Conservation (phyloP, 2,329 filamentous ascomycete genomes). For the Ilyonectria robusta region DNA sequence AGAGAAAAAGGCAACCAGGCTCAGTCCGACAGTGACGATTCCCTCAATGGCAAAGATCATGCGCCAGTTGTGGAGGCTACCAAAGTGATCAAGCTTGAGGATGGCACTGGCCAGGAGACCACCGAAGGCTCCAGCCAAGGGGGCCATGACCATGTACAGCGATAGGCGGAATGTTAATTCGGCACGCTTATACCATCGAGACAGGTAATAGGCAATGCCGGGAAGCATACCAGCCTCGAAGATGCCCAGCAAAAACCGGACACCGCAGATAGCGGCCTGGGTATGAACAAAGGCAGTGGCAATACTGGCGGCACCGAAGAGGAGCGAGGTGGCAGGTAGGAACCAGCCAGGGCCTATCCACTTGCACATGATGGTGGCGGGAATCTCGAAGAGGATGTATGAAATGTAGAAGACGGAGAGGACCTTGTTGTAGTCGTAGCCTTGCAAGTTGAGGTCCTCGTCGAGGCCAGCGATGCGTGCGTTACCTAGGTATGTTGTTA, state of each 20-base stretch:
- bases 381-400: conserved; percentile 77
- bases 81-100: conserved; percentile 70
- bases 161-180: conserved; percentile 75
- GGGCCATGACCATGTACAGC: conserved; percentile 76
- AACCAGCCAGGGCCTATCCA: conserved; percentile 76
- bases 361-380: conserved; percentile 74
- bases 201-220: conserved; percentile 76
- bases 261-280: conserved; percentile 63
- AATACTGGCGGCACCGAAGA: conserved; percentile 71
- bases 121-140: conserved; percentile 76
- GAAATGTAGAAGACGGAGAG: conserved; percentile 75
- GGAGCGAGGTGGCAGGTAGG: conserved; percentile 69
- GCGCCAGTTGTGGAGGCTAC: conserved; percentile 70
- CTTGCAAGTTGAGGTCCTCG: conserved; percentile 66
- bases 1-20: conserved; percentile 72
- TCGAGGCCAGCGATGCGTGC: conserved; percentile 72
- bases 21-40: conserved; percentile 68
- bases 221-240: conserved; percentile 78
- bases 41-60: conserved; percentile 82
- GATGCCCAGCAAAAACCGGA: conserved; percentile 72
- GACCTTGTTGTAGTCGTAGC: conserved; percentile 74
- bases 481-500: conserved; percentile 50
- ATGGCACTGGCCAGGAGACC: conserved; percentile 75
- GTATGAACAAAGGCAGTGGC: conserved; percentile 72
- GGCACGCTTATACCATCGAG: conserved; percentile 73